These are phyloP conservation scores for Cytospora schulzeri DNA, from an alignment of 2,329 filamentous ascomycete genomes.

Conservation along the genomic window DNA sequence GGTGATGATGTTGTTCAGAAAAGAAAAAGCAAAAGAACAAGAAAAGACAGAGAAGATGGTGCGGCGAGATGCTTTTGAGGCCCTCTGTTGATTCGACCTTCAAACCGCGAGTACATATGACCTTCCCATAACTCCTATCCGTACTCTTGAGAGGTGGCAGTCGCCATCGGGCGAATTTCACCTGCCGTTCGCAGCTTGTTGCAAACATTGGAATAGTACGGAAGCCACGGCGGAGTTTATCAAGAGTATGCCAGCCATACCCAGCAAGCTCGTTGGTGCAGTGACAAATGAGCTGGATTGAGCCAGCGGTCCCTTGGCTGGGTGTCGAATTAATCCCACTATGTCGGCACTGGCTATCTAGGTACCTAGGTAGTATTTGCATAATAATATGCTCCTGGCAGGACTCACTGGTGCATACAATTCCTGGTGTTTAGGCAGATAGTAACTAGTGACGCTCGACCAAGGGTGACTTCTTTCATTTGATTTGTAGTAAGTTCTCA, in stretches of 20 bases:
- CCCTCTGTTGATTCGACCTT: conserved; percentile 2
- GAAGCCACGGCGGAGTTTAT: not conserved
- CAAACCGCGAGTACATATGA: conserved; percentile 1
- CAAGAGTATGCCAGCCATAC: conserved; percentile 4
- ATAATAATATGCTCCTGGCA: not conserved
- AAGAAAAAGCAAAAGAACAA: too few relatives aligned
- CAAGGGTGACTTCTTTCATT: too few relatives aligned
- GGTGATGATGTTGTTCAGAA: not conserved
- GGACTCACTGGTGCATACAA: too few relatives aligned
- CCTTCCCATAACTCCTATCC: not conserved
- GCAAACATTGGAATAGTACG: not conserved
- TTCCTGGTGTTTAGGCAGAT: too few relatives aligned
- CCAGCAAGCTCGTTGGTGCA: not conserved
- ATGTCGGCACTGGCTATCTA: not conserved
- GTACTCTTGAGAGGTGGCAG: conserved; percentile 1
- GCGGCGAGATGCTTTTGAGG: not conserved
- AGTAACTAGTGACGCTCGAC: too few relatives aligned
- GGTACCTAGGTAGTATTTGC: not conserved
- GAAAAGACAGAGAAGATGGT: not conserved
- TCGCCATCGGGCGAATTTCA: not conserved
- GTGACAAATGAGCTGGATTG: too few relatives aligned
- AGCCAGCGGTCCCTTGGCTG: not conserved
- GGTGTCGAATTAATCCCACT: not conserved
- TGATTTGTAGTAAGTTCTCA: too few relatives aligned
- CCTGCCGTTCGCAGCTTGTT: conserved; percentile 1